A percentile compares a stretch with the other conserved stretches of the same genome.
These are phyloP conservation scores for Lophiotrema nucula DNA, from an alignment of 495 filamentous ascomycete genomes.

Conservation along the genomic window DNA sequence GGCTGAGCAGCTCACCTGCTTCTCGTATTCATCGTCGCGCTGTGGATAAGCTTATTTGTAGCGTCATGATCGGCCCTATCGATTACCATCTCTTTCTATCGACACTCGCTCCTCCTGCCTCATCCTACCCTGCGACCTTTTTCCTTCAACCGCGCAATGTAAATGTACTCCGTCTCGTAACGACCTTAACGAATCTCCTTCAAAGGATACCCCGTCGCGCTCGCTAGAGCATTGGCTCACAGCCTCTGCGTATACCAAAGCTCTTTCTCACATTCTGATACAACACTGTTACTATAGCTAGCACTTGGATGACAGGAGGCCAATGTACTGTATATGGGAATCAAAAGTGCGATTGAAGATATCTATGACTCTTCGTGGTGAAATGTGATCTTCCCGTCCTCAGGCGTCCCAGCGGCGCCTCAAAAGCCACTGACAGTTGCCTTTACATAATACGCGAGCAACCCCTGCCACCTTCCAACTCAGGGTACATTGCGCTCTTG, in stretches of 20 bases:
- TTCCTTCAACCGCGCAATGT: not conserved
- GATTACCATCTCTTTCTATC: not conserved
- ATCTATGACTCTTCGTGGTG: too few species aligned
- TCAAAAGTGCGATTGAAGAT: too few species aligned
- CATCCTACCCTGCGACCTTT: not conserved
- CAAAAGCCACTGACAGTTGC: not conserved
- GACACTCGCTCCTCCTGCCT: constrained; percentile 3
- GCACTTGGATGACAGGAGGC: not conserved
- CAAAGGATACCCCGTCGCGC: constrained; percentile 14
- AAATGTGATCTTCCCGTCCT: too few species aligned
- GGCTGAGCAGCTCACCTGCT: constrained; percentile 15
- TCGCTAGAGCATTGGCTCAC: not conserved
- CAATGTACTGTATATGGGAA: too few species aligned
- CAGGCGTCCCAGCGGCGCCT: too few species aligned
- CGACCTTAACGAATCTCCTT: constrained; percentile 25
- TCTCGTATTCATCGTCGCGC: not conserved
- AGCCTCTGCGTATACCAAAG: not conserved
- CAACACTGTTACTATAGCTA: too few species aligned
- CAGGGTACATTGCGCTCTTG: too few species aligned
- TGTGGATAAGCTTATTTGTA: not conserved
- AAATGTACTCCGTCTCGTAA: not conserved
- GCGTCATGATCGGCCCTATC: not conserved
- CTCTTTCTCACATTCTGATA: too few species aligned
- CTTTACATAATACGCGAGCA: not conserved
- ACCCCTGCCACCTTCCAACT: not conserved